Evolutionary conservation across 2,329 filamentous ascomycete genomes (phyloP), one percentile per base, ranked within the genome.

Genomic region (Drechslerella coelobrocha): DNA sequence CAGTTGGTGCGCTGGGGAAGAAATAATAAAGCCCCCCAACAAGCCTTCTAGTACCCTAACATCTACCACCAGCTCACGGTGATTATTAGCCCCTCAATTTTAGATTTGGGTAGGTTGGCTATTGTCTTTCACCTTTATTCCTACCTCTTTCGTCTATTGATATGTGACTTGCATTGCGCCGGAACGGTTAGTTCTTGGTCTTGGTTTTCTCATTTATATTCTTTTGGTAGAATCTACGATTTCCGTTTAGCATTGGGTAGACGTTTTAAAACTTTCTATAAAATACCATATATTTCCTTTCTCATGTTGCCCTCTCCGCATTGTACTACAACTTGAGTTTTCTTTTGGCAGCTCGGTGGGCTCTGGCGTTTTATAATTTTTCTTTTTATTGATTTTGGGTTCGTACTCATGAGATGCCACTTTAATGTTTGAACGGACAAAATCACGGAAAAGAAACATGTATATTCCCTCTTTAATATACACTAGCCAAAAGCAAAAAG

Each of bases 401-500:
- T 6, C 21, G 8, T 4, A 41, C 53, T 29, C 6, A 26, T 47
- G 34, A 56, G 45, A 45, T 34, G 41, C 47, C 17, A 34, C 21
- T 43, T 45, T n/a, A 31, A 37, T 31, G 55, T 37, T 39, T 39
- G 55, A 21, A 52, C 55, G 41, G 19, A 68, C 19, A 31, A 51
- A 48, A 68, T 54, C 55, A 45, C 17, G 51, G 34, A 45, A 60
- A 61, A 54, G 31, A 26, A 39, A 57, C 29, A 50, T 60, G 48
- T 68, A 68, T 68, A n/a, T 68, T 68, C 55, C 29, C 29, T 6
- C 29, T 60, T 52, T 68, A 56, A 47, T 45, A 34, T 6, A 53
- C 39, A 53, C 31, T 48, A 41, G 27, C 43, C 34, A 57, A 62
- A 50, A 43, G 19, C 41, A 57, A 37, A 48, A 45, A 23, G 34